phyloP scores from a whole-genome alignment of 2,329 filamentous ascomycete species.

The Colletotrichum sp. region DNA sequence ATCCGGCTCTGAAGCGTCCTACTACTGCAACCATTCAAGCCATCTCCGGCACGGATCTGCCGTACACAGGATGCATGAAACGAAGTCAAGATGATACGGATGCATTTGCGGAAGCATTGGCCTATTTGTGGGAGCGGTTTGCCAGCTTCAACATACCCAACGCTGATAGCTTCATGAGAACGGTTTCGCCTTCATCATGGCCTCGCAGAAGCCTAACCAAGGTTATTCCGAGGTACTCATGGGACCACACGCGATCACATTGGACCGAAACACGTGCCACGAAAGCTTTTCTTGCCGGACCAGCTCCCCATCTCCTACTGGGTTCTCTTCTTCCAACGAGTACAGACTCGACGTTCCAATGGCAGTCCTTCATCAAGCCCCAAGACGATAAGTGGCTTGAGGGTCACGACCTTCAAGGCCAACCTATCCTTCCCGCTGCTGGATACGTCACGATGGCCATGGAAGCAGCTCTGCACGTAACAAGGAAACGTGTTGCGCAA shows the following conservation, averaged over 20 bases:
- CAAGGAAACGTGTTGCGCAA: not conserved
- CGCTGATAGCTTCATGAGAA: not conserved
- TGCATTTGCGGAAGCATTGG: constrained; percentile 18
- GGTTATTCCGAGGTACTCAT: constrained; percentile 42
- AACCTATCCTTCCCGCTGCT: constrained; percentile 48
- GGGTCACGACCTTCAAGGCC: constrained; percentile 37
- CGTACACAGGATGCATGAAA: constrained; percentile 28
- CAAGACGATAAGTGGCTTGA: constrained; percentile 35
- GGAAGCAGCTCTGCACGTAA: constrained; percentile 36
- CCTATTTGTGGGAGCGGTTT: constrained; percentile 26
- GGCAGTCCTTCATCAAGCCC: constrained; percentile 25
- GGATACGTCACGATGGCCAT: constrained; percentile 49
- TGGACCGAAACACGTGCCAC: constrained; percentile 30
- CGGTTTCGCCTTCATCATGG: not conserved
- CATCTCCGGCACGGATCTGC: constrained; percentile 13
- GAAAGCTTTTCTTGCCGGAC: not conserved
- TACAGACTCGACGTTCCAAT: not conserved
- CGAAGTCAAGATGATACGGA: constrained; percentile 25
- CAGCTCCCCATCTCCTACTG: constrained; percentile 37
- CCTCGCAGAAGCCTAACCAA: not conserved
- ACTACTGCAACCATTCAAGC: constrained; percentile 28
- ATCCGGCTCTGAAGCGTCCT: constrained; percentile 45
- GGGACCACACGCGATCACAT: constrained; percentile 39
- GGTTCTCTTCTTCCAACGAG: not conserved
- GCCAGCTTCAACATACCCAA: not conserved